phyloP scores from a whole-genome alignment of 2,329 filamentous ascomycete genomes.

The Drechslera avenae region DNA sequence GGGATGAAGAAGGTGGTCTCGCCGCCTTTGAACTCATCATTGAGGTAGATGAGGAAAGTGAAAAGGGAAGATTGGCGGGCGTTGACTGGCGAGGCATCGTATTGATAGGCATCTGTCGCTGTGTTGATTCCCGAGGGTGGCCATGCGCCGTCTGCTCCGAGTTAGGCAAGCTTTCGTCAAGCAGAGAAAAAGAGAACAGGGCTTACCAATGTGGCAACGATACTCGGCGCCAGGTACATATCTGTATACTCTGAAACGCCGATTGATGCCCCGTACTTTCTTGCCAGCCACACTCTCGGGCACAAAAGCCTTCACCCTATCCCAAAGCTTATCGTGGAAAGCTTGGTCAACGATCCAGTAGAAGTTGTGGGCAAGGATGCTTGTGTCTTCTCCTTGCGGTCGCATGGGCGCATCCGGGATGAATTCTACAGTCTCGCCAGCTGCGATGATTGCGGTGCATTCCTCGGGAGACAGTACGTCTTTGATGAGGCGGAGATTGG shows the following conservation, averaged over 20 bases:
- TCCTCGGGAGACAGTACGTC: conserved; percentile 66
- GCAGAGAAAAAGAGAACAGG: conserved; percentile 20
- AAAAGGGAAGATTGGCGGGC: conserved; percentile 70
- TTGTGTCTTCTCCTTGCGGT: conserved; percentile 66
- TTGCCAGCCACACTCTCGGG: conserved; percentile 62
- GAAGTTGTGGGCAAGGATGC: conserved; percentile 73
- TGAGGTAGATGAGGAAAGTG: conserved; percentile 71
- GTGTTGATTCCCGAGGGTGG: conserved; percentile 69
- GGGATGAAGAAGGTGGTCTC: conserved; percentile 75
- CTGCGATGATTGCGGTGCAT: conserved; percentile 69
- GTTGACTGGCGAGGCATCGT: conserved; percentile 65
- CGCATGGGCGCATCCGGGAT: conserved; percentile 70
- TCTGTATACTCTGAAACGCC: conserved; percentile 72
- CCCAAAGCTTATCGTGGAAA: conserved; percentile 69
- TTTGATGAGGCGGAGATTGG: conserved; percentile 64
- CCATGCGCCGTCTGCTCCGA: conserved; percentile 66
- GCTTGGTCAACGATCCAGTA: conserved; percentile 71
- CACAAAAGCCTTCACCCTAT: conserved; percentile 63
- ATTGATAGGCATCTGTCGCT: conserved; percentile 63
- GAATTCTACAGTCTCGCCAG: conserved; percentile 69
- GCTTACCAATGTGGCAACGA: conserved; percentile 64
- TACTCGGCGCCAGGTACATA: conserved; percentile 77
- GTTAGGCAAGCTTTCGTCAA: conserved; percentile 2
- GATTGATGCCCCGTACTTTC: conserved; percentile 66
- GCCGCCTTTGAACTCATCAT: conserved; percentile 73